Evolutionary conservation across 495 filamentous ascomycete genomes (phyloP).

Genomic region (Lepidopterella palustris): DNA sequence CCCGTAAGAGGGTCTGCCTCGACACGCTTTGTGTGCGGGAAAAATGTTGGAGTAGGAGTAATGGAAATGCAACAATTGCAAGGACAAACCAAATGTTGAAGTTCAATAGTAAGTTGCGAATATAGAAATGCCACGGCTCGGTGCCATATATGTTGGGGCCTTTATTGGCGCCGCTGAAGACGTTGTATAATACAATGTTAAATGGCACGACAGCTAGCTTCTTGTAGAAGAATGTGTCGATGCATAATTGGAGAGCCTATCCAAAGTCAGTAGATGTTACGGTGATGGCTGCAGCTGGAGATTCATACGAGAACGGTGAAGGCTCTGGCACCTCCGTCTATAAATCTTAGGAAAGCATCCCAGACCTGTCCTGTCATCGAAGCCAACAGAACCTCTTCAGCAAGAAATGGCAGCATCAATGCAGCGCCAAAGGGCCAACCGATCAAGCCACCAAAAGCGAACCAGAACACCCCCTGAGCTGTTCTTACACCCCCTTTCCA

Average conservation of each 20-base stretch:
- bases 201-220: conserved; percentile 71
- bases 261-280: conserved; percentile 26
- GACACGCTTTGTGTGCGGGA: conserved; percentile 35
- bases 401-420: conserved; percentile 70
- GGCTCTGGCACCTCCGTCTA: conserved; percentile 61
- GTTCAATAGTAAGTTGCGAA: conserved; percentile 85
- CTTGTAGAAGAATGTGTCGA: conserved; percentile 79
- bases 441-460: conserved; percentile 78
- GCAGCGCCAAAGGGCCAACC: conserved; percentile 94
- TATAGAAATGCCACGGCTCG: conserved; percentile 95
- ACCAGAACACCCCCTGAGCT: conserved; percentile 81
- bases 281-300: neutral
- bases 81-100: conserved; percentile 92
- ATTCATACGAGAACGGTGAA: conserved; percentile 63
- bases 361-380: conserved; percentile 51
- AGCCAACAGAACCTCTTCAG: conserved; percentile 67
- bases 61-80: conserved; percentile 65
- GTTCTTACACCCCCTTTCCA: conserved; percentile 69
- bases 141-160: conserved; percentile 94
- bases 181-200: conserved; percentile 94
- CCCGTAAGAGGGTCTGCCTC: conserved; percentile 51
- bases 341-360: conserved; percentile 49
- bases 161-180: conserved; percentile 67
- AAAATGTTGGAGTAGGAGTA: conserved; percentile 47
- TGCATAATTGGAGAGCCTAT: conserved; percentile 51